Percentiles rank a stretch among this genome's conserved stretches.
These are phyloP conservation scores for Polygonum maritimum DNA, from an alignment of 148 eudicot genomes.

Conservation along the genomic window DNA sequence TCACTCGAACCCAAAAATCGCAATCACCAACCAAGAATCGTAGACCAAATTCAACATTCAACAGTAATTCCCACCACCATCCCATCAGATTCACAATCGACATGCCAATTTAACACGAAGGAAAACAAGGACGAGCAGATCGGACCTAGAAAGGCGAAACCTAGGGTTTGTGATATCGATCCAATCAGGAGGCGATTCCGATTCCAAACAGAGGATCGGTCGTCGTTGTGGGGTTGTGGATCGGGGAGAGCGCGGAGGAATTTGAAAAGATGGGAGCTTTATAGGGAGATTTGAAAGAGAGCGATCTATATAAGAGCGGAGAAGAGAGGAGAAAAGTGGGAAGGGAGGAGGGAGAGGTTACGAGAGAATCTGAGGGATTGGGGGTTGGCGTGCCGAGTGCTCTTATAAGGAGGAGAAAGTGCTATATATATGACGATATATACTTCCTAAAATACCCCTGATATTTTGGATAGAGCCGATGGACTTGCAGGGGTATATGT, in stretches of 20 bases:
- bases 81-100: background rate
- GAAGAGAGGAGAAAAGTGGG: slow-evolving; percentile 4
- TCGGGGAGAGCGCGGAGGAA: background rate
- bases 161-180: slow-evolving; percentile 2
- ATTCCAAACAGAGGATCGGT: background rate
- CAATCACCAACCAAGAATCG: background rate
- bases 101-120: background rate
- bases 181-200: background rate
- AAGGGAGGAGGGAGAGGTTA: slow-evolving; percentile 1
- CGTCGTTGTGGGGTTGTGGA: background rate
- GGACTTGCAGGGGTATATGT: background rate
- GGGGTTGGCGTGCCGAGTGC: background rate
- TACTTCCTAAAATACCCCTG: slow-evolving; percentile 3
- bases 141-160: background rate
- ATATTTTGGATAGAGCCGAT: background rate
- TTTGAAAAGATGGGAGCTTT: slow-evolving; percentile 4
- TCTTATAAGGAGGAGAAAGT: background rate
- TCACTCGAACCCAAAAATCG: background rate
- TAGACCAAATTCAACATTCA: background rate
- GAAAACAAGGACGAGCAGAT: background rate
- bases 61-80: background rate
- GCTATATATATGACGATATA: background rate
- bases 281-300: slow-evolving; percentile 9
- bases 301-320: background rate
- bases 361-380: background rate